Evolutionary conservation across 257 asterid genomes (phyloP), one percentile per base, ranked within the genome.

Genomic region (Ophiorrhiza pumila): DNA sequence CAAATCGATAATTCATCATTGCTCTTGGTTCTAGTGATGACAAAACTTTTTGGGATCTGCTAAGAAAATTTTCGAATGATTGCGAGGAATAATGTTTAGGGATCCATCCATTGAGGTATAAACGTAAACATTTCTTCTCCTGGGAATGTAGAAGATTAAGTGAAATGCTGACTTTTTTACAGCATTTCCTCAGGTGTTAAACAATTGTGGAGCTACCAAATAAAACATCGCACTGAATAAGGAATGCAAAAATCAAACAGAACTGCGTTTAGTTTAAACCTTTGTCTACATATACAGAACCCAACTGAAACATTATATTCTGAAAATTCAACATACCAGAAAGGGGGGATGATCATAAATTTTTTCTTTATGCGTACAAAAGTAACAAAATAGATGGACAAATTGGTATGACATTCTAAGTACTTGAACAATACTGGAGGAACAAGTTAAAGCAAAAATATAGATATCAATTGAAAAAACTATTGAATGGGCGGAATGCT

Each of bases 401-500:
- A 55, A 10, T 25, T 63, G 27, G 20, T 6, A 23, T 45, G 35
- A 39, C 32, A 0, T 27, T 71, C 14, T 34, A 71, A 71, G 69
- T 62, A 55, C 34, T 52, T 6, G 63, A 12, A 4, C 7, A 20
- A 2, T 25, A 37, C n/a, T n/a, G n/a, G n/a, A n/a, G n/a, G n/a
- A n/a, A n/a, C n/a, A n/a, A 53, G 31, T 7, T 53, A 2, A 15
- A 53, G 23, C 31, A 18, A 50, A 50, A 53, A 53, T 11, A 53
- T 0, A 22, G 29, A 29, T 14, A 65, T 17, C 50, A 58, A 68
- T 37, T 5, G 69, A 49, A 74, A 71, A 79, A 31, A 27, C 68
- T 60, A 32, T 31, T 15, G 50, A 37, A 75, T 56, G 79, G 77
- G 71, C 74, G 75, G 76, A 72, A 71, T 25, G 67, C 46, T 82